Conservation (phyloP, 495 filamentous ascomycete species). For the Daldinia bambusicola region DNA sequence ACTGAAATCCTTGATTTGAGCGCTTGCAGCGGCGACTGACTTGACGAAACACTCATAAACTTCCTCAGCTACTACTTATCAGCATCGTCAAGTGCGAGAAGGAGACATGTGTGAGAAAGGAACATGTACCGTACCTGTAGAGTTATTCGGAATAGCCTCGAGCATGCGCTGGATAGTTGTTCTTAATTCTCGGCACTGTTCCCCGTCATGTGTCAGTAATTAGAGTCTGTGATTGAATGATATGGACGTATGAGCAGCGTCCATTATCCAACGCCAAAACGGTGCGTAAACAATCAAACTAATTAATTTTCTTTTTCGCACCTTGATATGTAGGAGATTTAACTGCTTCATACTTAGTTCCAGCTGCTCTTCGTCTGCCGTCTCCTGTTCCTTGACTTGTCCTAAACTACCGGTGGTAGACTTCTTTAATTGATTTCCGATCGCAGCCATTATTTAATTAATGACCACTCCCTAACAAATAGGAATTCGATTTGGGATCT, state of each 20-base stretch:
- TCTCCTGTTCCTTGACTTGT: conserved; percentile 13
- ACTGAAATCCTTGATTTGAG: conserved; percentile 57
- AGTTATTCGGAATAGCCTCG: conserved; percentile 53
- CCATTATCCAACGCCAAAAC: not conserved
- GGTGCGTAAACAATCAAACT: not conserved
- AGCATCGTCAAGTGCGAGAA: not conserved
- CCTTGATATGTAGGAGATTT: conserved; percentile 57
- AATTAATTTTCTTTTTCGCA: conserved; percentile 22
- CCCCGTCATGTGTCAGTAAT: conserved; percentile 11
- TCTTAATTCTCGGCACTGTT: conserved; percentile 55
- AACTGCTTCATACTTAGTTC: conserved; percentile 51
- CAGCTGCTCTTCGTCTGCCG: conserved; percentile 51
- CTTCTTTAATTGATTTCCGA: conserved; percentile 6
- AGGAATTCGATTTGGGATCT: not conserved
- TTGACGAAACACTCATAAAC: conserved; percentile 52
- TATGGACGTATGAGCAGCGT: not conserved
- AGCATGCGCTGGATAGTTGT: conserved; percentile 60
- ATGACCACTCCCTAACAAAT: not conserved
- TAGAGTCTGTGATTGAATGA: conserved; percentile 2
- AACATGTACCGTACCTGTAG: conserved; percentile 43
- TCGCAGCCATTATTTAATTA: conserved; percentile 19
- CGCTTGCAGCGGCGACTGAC: conserved; percentile 50
- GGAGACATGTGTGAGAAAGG: not conserved
- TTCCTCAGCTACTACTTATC: conserved; percentile 51
- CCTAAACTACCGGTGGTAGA: not conserved